Conservation (phyloP, 371 early-diverging fungal genomes). For the Batkoa obscura region DNA sequence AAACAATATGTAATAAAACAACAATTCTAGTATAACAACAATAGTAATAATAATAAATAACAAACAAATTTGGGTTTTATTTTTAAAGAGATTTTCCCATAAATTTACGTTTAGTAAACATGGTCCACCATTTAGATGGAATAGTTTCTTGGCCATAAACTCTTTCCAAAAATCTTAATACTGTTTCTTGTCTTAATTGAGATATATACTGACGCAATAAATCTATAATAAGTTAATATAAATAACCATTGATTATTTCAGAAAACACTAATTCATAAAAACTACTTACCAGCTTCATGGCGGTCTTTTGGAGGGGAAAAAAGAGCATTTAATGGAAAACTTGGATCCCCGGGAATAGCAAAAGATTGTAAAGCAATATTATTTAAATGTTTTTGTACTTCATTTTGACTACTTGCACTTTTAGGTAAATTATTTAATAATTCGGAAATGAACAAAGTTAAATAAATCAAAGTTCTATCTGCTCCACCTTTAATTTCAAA, state of each 20-base stretch:
- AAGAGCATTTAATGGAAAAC: slow-evolving; percentile 78
- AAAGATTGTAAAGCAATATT: slow-evolving; percentile 76
- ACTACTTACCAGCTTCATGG: slow-evolving; percentile 46
- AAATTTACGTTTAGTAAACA: slow-evolving; percentile 92
- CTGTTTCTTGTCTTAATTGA: slow-evolving; percentile 82
- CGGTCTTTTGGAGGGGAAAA: slow-evolving; percentile 54
- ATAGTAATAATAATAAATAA: too few relatives aligned
- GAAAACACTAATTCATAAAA: background rate
- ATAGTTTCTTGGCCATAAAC: slow-evolving; percentile 53
- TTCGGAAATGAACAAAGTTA: slow-evolving; percentile 80
- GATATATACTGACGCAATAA: slow-evolving; percentile 65
- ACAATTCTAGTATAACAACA: too few relatives aligned
- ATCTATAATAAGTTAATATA: slow-evolving; percentile 22
- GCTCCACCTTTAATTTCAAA: slow-evolving; percentile 90
- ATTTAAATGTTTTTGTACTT: slow-evolving; percentile 51
- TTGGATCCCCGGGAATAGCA: slow-evolving; percentile 79
- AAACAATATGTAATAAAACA: too few relatives aligned
- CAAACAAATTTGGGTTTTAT: too few relatives aligned
- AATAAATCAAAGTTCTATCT: slow-evolving; percentile 86
- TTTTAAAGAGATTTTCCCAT: slow-evolving; percentile 45
- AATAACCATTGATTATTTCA: background rate
- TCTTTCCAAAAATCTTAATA: slow-evolving; percentile 43
- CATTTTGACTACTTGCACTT: slow-evolving; percentile 10
- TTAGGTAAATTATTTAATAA: slow-evolving; percentile 35
- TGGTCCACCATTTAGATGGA: slow-evolving; percentile 96